A percentile compares a stretch with the other conserved stretches of the same genome.
phyloP scores from a whole-genome alignment of 768 basidiomycete genomes.

The Calocybe cyanea region DNA sequence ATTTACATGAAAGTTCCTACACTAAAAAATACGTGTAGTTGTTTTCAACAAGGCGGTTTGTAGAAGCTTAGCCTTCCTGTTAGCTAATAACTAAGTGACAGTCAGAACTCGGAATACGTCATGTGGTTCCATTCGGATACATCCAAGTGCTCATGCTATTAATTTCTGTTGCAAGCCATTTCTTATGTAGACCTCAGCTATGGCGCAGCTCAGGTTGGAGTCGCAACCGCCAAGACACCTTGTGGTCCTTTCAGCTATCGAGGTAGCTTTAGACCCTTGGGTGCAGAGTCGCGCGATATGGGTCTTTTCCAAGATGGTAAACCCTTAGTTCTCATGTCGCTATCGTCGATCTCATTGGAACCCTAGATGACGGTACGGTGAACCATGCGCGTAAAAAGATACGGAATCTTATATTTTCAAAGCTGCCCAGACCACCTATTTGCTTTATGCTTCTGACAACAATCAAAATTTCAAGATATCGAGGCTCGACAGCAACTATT shows the following conservation, averaged over 20 bases:
- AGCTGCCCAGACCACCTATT: slow-evolving; percentile 49
- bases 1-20: not conserved
- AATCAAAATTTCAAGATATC: slow-evolving; percentile 71
- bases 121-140: slow-evolving; percentile 72
- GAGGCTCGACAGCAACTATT: slow-evolving; percentile 51
- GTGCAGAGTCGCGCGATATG: slow-evolving; percentile 58
- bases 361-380: slow-evolving; percentile 35
- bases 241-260: slow-evolving; percentile 60
- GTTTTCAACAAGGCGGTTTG: slow-evolving; percentile 48
- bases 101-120: slow-evolving; percentile 53
- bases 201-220: slow-evolving; percentile 60
- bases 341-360: not conserved
- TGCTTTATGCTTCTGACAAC: slow-evolving; percentile 64
- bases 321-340: not conserved
- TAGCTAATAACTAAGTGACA: not conserved
- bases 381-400: not conserved
- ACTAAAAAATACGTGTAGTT: slow-evolving; percentile 27
- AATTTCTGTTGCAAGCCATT: not conserved
- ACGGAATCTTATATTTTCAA: slow-evolving; percentile 1
- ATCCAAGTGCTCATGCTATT: slow-evolving; percentile 40
- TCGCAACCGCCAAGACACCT: slow-evolving; percentile 53
- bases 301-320: slow-evolving; percentile 47
- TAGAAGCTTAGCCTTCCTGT: not conserved
- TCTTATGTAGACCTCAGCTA: slow-evolving; percentile 35
- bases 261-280: slow-evolving; percentile 51